Conservation (phyloP, 306 rosid genomes). For the Inga oerstediana region DNA sequence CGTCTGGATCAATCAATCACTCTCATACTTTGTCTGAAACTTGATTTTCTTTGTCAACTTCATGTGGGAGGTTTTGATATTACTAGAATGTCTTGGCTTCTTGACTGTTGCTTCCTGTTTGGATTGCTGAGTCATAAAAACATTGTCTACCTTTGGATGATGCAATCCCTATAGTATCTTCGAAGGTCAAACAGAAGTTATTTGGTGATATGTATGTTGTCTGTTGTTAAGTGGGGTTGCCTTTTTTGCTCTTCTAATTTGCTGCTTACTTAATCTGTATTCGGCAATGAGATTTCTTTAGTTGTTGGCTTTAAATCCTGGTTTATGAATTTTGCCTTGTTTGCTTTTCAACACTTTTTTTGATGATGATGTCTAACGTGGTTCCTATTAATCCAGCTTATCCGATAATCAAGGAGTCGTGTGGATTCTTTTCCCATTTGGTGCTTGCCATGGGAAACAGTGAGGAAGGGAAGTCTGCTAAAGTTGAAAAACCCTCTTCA, state of each 20-base stretch:
- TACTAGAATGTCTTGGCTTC: neutral
- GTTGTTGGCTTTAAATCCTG: neutral
- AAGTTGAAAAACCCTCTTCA: conserved; percentile 71
- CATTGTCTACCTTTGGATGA: conserved; percentile 12
- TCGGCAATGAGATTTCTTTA: neutral
- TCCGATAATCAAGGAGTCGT: conserved; percentile 32
- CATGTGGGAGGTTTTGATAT: neutral
- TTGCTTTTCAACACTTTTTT: conserved; percentile 5
- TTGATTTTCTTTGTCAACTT: neutral
- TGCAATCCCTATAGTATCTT: conserved; percentile 14
- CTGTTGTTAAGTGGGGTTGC: conserved; percentile 15
- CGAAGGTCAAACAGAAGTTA: conserved; percentile 13
- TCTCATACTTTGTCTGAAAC: neutral
- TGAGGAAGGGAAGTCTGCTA: conserved; percentile 67
- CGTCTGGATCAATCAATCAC: neutral
- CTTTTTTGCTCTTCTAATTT: neutral
- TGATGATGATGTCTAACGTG: conserved; percentile 20
- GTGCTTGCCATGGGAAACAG: conserved; percentile 69
- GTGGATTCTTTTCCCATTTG: conserved; percentile 21
- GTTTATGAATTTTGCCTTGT: conserved; percentile 14
- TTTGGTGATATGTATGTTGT: conserved; percentile 19
- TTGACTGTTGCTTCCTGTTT: conserved; percentile 3
- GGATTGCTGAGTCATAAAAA: neutral
- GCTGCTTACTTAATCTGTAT: no score
- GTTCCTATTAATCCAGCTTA: conserved; percentile 35